Evolutionary conservation across 768 basidiomycete genomes (phyloP).

Genomic region (Lentinula lateritia): DNA sequence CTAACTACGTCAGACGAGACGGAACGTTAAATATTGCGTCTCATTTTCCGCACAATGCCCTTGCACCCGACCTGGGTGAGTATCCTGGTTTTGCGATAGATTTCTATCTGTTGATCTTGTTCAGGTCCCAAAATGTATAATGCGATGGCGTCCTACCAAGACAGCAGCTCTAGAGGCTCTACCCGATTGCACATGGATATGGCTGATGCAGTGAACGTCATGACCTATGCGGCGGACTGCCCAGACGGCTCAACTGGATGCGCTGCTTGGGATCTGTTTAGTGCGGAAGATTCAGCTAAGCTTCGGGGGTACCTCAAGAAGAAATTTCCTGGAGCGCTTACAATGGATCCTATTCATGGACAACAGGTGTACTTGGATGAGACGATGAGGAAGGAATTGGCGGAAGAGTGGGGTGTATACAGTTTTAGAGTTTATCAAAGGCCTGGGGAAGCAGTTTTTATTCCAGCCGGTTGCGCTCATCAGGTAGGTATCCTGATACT

Average conservation of each 20-base stretch:
- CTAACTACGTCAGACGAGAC: constrained; percentile 86
- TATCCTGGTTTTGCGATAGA: not conserved
- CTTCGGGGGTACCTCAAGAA: constrained; percentile 70
- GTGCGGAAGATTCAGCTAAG: constrained; percentile 73
- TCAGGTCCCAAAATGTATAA: constrained; percentile 95
- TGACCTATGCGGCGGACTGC: constrained; percentile 64
- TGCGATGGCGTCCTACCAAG: constrained; percentile 69
- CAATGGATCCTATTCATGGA: constrained; percentile 82
- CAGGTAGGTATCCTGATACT: constrained; percentile 47
- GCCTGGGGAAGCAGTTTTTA: constrained; percentile 91
- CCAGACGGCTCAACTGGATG: constrained; percentile 64
- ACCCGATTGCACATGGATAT: constrained; percentile 93
- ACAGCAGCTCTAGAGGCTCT: constrained; percentile 69
- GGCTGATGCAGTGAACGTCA: constrained; percentile 90
- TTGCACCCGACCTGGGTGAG: constrained; percentile 77
- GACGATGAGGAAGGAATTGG: constrained; percentile 60
- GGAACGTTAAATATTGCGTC: constrained; percentile 85
- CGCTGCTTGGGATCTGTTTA: constrained; percentile 91
- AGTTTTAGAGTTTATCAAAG: constrained; percentile 85
- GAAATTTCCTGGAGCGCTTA: constrained; percentile 49
- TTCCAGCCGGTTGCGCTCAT: constrained; percentile 91
- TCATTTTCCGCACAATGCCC: constrained; percentile 77
- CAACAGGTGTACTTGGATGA: constrained; percentile 85
- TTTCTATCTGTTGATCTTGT: not conserved
- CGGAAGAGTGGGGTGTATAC: constrained; percentile 59